Evolutionary conservation across 202 grass and related monocot genomes (phyloP).

Genomic region (Panicum hallii): DNA sequence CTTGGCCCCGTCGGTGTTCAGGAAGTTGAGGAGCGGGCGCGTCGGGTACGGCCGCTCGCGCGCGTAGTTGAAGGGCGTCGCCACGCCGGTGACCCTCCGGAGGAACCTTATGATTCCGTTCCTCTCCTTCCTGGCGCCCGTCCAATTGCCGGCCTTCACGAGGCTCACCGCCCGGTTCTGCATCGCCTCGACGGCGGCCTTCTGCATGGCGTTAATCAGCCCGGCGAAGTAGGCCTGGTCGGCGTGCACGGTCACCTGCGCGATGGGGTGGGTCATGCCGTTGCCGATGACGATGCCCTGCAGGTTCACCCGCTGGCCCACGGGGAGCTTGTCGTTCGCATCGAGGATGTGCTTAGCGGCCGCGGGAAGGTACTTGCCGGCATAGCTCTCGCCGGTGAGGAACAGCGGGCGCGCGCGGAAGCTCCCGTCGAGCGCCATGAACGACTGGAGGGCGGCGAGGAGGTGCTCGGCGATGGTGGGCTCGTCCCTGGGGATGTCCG

Average conservation of each 20-base stretch:
- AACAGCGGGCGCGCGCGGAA: slow-evolving; percentile 56
- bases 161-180: slow-evolving; percentile 41
- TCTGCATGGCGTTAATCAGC: slow-evolving; percentile 48
- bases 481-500: slow-evolving; percentile 59
- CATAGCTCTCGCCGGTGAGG: slow-evolving; percentile 83
- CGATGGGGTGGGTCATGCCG: slow-evolving; percentile 54
- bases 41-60: slow-evolving; percentile 41
- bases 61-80: slow-evolving; percentile 54
- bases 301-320: neutral
- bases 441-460: slow-evolving; percentile 52
- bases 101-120: slow-evolving; percentile 43
- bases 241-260: slow-evolving; percentile 56
- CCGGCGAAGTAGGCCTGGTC: slow-evolving; percentile 59
- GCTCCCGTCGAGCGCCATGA: slow-evolving; percentile 52
- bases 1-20: slow-evolving; percentile 55
- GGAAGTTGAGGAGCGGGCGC: slow-evolving; percentile 24
- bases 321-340: slow-evolving; percentile 25
- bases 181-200: slow-evolving; percentile 42
- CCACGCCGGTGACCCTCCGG: slow-evolving; percentile 47
- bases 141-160: slow-evolving; percentile 37
- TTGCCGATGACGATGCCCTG: slow-evolving; percentile 64
- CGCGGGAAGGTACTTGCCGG: slow-evolving; percentile 68
- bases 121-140: slow-evolving; percentile 47
- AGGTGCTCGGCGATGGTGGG: slow-evolving; percentile 54
- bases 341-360: slow-evolving; percentile 42